Percentiles rank a stretch among this genome's conserved stretches.
Conservation (phyloP, 1,284 basidiomycete genomes). For the Ustilago tritici region DNA sequence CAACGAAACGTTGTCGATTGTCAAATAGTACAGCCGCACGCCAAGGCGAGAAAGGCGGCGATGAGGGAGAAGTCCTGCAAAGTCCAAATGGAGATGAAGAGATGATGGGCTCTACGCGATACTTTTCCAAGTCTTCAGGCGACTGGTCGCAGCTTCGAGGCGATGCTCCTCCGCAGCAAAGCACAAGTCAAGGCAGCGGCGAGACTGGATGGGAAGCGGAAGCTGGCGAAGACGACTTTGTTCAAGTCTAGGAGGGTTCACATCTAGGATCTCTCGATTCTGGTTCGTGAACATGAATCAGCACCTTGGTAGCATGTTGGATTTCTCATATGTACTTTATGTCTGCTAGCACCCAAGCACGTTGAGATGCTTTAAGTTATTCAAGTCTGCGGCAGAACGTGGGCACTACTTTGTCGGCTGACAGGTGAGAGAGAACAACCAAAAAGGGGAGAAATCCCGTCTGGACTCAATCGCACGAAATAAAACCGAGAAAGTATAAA, state of each 20-base stretch:
- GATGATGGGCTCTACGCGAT: slow-evolving; percentile 23
- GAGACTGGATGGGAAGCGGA: slow-evolving; percentile 2
- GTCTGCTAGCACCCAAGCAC: not conserved
- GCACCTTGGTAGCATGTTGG: not conserved
- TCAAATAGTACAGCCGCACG: slow-evolving; percentile 20
- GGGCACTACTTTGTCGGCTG: not conserved
- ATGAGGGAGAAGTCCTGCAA: slow-evolving; percentile 20
- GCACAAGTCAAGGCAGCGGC: not conserved
- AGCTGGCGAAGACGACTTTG: slow-evolving; percentile 39
- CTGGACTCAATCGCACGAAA: no score
- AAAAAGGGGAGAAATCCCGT: no score
- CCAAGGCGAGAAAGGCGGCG: slow-evolving; percentile 3
- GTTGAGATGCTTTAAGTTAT: not conserved
- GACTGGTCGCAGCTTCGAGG: slow-evolving; percentile 45
- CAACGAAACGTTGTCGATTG: slow-evolving; percentile 26
- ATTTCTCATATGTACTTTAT: not conserved
- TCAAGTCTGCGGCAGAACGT: not conserved
- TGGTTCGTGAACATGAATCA: not conserved
- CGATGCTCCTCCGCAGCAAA: not conserved
- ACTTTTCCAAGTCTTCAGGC: slow-evolving; percentile 31
- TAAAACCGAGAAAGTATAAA: no score
- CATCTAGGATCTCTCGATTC: not conserved
- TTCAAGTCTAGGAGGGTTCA: slow-evolving; percentile 22
- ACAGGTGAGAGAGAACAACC: not conserved
- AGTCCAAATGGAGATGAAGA: slow-evolving; percentile 29